Evolutionary conservation across 2,329 filamentous ascomycete species (phyloP), one percentile per base, ranked within the genome.

Genomic region (Periconia macrospinosa): DNA sequence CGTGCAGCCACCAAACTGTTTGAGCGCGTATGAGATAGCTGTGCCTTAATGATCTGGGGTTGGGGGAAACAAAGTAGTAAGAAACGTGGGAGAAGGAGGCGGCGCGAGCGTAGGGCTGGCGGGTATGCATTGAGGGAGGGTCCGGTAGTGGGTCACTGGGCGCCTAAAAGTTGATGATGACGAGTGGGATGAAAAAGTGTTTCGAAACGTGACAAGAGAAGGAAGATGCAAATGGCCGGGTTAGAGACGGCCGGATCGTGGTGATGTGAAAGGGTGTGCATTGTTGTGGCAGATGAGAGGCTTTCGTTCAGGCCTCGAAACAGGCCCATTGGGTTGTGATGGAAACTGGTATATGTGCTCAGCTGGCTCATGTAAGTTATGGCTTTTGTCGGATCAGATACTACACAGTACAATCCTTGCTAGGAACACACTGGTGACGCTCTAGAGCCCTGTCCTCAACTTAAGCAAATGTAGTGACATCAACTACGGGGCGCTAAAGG

Each of bases 131-230:
- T 19, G 18, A 47, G 51, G 35, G n/a, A n/a, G 50, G 63, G 62
- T 54, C 62, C 44, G 51, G 23, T 59, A 56, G 52, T 51, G 60
- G 69, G 67, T 59, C 66, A 49, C 47, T 60, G 59, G 60, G 67
- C 67, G 64, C 63, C 63, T 69, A 65, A 52, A 27, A 18, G 44
- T 52, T 53, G 51, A 46, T 30, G 33, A 37, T 37, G 41, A 33
- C 30, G 35, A 44, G 44, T 43, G 44, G 23, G 44, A 61, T 58
- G 60, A 33, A 17, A 40, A 20, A n/a, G 20, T 62, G 58, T 58
- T 62, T 64, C 45, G 46, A 48, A 41, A 41, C 33, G 19, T 43
- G 17, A 30, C 17, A 30, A 11, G 17, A 19, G 15, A 50, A 19
- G 10, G 3, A 33, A 33, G 40, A 37, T 52, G 30, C 55, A 47